phyloP scores from a whole-genome alignment of 106 monocot genomes.

The Alisma plantagoaquatica region DNA sequence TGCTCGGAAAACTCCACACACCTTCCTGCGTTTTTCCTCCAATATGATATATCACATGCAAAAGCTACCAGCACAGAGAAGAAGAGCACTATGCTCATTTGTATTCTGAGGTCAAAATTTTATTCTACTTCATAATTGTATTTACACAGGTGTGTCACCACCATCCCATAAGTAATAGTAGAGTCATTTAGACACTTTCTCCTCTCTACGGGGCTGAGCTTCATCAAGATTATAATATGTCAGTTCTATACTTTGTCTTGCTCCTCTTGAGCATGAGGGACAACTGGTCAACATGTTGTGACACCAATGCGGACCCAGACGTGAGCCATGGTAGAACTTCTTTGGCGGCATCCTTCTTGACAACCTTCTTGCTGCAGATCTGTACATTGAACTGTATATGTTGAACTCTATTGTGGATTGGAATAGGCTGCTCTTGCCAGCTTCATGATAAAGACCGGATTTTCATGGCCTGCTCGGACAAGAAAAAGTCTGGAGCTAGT shows the following conservation, averaged over 20 bases:
- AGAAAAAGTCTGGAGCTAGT: constrained; percentile 75
- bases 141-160: not conserved
- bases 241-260: constrained; percentile 55
- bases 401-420: constrained; percentile 76
- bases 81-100: not conserved
- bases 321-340: constrained; percentile 85
- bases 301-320: constrained; percentile 34
- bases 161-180: not conserved
- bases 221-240: too few relatives aligned
- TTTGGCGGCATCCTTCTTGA: constrained; percentile 78
- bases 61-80: not conserved
- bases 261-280: constrained; percentile 47
- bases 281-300: constrained; percentile 47
- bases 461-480: constrained; percentile 67
- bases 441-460: constrained; percentile 61
- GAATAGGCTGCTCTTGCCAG: constrained; percentile 45
- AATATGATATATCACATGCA: too few relatives aligned
- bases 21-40: too few relatives aligned
- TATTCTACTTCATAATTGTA: not conserved
- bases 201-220: not conserved
- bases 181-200: not conserved
- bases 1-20: too few relatives aligned
- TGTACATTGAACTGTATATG: constrained; percentile 86
- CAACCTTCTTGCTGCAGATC: constrained; percentile 77
- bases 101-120: not conserved